Evolutionary conservation across 305 asterid species (phyloP), one percentile per base, ranked within the genome.

Genomic region (Fraxinus velutina): DNA sequence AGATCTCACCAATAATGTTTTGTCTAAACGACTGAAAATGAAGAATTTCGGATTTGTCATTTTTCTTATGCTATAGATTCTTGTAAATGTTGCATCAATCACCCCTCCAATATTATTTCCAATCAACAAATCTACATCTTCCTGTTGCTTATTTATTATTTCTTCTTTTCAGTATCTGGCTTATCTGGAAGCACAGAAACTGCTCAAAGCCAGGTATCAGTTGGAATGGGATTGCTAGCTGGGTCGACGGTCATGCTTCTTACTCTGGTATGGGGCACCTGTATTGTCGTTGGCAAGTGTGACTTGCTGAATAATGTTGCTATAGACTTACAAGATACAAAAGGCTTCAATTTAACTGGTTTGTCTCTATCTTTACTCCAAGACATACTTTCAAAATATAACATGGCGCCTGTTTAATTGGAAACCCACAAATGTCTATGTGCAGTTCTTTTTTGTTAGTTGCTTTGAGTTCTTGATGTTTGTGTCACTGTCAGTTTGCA

Each of bases 221-320:
- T 96, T 13, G 99, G 99, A 83, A 96, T 96, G 90, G 99, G 98
- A 27, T 90, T 96, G 86, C 82, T 94, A 50, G 99, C 99, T 57
- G 99, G 99, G 34, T 94, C 99, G 36, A 96, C 99, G 1, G 97
- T 96, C 79, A 92, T 96, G 98, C 97, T 94, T 72, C 90, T 94
- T 60, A 96, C 99, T 37, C 77, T 92, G 47, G 88, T 91, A 75
- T 96, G 98, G 99, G 98, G 98, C 4, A 84, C 94, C 80, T 94
- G 98, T 83, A 81, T 94, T 72, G 5, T 91, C 68, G 93, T 96
- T 15, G 99, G 99, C 50, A 96, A 94, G 92, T 94, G 97, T 21
- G 94, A 96, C 79, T 47, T 94, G 30, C 86, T 86, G 82, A 86
- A 92, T 78, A 37, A 88, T 75, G 75, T 84, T 17, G 96, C 97